Evolutionary conservation across 805 yeast genomes (phyloP).

Genomic region (Ogataea pilisensis): DNA sequence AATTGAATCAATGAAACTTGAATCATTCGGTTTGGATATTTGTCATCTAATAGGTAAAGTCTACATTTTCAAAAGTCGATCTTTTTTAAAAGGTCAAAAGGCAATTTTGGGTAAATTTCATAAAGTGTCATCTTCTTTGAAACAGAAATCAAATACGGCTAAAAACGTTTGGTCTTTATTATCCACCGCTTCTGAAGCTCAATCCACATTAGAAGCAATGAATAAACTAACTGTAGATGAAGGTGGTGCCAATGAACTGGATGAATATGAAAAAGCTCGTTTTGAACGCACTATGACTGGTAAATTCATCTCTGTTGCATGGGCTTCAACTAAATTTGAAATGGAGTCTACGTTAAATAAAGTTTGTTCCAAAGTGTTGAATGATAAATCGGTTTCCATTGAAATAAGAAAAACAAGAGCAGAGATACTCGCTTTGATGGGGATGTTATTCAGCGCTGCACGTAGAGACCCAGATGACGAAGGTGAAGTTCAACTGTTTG

Average conservation of each 20-base stretch:
- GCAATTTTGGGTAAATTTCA: conserved; percentile 60
- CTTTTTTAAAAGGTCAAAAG: conserved; percentile 61
- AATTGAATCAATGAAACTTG: conserved; percentile 78
- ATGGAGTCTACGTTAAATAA: conserved; percentile 67
- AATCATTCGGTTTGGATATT: conserved; percentile 80
- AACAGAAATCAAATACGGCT: conserved; percentile 70
- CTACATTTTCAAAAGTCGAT: conserved; percentile 60
- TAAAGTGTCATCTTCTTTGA: conserved; percentile 58
- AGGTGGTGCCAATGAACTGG: conserved; percentile 38
- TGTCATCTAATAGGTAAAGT: conserved; percentile 71
- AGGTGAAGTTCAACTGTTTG: conserved; percentile 74
- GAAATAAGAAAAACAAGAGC: conserved; percentile 56
- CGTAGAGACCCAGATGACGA: conserved; percentile 65
- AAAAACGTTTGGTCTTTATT: conserved; percentile 70
- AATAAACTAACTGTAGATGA: conserved; percentile 49
- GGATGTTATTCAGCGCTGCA: conserved; percentile 55
- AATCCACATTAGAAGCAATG: conserved; percentile 69
- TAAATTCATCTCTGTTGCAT: conserved; percentile 76
- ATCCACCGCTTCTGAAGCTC: conserved; percentile 74
- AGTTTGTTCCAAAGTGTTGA: conserved; percentile 63
- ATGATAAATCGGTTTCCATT: conserved; percentile 49
- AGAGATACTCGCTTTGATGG: conserved; percentile 54
- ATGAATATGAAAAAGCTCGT: conserved; percentile 49
- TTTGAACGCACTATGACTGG: conserved; percentile 74
- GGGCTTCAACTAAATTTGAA: conserved; percentile 80